Conservation (phyloP, 345 rosid genomes). For the Physaria fendleri region DNA sequence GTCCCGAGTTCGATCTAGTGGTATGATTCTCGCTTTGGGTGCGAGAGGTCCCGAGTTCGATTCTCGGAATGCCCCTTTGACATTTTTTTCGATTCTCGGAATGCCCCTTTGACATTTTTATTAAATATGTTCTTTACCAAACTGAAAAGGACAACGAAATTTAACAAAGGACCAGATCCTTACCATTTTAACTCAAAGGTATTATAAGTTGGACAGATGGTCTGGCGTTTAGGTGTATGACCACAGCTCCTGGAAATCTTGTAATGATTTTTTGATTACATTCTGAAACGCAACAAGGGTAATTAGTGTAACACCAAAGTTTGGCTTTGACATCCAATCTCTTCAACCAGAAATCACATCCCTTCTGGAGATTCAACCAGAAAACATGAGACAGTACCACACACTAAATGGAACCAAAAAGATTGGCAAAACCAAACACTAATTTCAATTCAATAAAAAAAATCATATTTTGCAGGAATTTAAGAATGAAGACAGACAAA, state of each 20-base stretch:
- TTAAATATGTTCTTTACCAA: no score
- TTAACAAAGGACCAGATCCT: background rate
- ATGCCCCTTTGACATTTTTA: conserved; percentile 41
- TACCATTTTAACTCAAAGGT: background rate
- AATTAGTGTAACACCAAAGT: background rate
- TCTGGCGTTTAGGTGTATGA: background rate
- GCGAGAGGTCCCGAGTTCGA: conserved; percentile 76
- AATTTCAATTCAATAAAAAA: background rate
- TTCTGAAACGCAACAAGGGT: background rate
- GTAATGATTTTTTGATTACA: background rate
- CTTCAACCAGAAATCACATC: background rate
- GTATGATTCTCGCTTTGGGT: conserved; percentile 89
- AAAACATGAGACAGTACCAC: background rate
- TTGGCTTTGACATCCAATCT: background rate
- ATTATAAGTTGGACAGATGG: background rate
- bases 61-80: conserved; percentile 66
- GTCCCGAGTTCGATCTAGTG: conserved; percentile 63
- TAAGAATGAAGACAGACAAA: background rate
- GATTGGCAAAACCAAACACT: no score
- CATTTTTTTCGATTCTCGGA: conserved; percentile 65
- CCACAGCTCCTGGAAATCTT: background rate
- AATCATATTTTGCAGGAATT: background rate
- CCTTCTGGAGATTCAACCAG: background rate
- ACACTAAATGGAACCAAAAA: no score
- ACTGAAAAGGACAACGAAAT: no score